Evolutionary conservation across 2,329 filamentous ascomycete species (phyloP).

Genomic region (Dothiorella sarmentorum): DNA sequence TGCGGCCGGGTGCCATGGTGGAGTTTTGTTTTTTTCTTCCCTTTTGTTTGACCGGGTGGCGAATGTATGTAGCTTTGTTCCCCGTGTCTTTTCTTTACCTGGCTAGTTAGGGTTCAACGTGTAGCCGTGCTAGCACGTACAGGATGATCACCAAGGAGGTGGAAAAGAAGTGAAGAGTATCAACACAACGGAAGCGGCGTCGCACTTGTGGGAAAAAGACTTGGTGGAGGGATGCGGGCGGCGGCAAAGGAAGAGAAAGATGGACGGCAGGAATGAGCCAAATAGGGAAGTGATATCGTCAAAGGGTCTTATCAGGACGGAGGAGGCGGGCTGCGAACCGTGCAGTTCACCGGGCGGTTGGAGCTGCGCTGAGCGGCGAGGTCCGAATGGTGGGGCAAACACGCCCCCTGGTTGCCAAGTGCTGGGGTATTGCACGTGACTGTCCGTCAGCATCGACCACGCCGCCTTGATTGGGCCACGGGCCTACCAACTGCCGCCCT

Average conservation of each 20-base stretch:
- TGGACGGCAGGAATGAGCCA: background rate
- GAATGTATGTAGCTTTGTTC: background rate
- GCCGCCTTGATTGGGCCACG: background rate
- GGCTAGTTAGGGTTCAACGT: background rate
- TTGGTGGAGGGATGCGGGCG: background rate
- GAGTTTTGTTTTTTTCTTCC: background rate
- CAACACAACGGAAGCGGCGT: background rate
- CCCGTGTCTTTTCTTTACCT: background rate
- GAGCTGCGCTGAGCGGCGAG: conserved; percentile 18
- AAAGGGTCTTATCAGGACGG: conserved; percentile 18
- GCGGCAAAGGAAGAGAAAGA: background rate
- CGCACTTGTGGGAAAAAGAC: background rate
- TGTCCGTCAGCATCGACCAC: background rate
- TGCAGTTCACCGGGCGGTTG: background rate
- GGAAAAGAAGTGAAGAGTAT: background rate
- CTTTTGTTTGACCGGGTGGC: background rate
- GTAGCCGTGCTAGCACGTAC: too few species aligned
- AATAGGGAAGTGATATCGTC: background rate
- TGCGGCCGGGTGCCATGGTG: conserved; percentile 60
- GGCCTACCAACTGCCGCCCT: background rate
- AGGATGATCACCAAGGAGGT: too few species aligned
- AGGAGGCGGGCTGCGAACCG: conserved; percentile 4
- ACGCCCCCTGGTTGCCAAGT: too few species aligned
- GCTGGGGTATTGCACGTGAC: conserved; percentile 3
- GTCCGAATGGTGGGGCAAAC: conserved; percentile 17